Evolutionary conservation across 495 filamentous ascomycete genomes (phyloP).

Genomic region (Filosporella fistucella): DNA sequence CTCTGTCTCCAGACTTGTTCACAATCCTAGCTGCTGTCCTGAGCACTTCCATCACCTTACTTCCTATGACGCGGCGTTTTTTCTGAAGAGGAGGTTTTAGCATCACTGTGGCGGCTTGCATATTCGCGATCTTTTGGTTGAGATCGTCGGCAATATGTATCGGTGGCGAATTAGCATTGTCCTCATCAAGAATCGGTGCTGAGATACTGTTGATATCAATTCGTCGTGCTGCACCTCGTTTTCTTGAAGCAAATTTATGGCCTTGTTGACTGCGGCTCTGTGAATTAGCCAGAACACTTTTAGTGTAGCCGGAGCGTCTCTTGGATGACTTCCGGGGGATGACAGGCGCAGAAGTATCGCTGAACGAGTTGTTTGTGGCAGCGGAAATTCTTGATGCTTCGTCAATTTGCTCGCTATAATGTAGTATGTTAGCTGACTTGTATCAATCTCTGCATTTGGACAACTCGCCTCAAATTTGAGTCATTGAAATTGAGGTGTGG

Average conservation of each 20-base stretch:
- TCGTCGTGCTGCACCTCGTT: too few relatives aligned
- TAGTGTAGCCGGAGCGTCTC: slow-evolving; percentile 7
- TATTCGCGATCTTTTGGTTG: slow-evolving; percentile 24
- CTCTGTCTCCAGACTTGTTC: too few relatives aligned
- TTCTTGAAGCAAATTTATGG: too few relatives aligned
- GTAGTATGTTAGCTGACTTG: too few relatives aligned
- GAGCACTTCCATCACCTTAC: slow-evolving; percentile 19
- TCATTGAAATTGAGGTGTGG: neutral
- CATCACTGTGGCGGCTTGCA: slow-evolving; percentile 26
- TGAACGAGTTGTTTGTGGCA: too few relatives aligned
- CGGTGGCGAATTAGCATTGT: too few relatives aligned
- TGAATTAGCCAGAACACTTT: too few relatives aligned
- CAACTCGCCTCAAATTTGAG: too few relatives aligned
- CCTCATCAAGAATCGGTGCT: neutral
- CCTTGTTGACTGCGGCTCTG: too few relatives aligned
- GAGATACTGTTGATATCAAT: neutral
- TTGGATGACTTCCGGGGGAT: slow-evolving; percentile 20
- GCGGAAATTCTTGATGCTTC: neutral
- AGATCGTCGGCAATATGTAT: too few relatives aligned
- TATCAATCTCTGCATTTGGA: too few relatives aligned
- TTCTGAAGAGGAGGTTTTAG: slow-evolving; percentile 18
- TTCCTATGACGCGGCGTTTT: slow-evolving; percentile 17
- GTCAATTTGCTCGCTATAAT: neutral
- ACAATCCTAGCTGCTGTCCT: too few relatives aligned
- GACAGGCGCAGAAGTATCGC: slow-evolving; percentile 1